Evolutionary conservation across 1,284 basidiomycete species (phyloP), one percentile per base, ranked within the genome.

Genomic region (Leccinum subrobustum): DNA sequence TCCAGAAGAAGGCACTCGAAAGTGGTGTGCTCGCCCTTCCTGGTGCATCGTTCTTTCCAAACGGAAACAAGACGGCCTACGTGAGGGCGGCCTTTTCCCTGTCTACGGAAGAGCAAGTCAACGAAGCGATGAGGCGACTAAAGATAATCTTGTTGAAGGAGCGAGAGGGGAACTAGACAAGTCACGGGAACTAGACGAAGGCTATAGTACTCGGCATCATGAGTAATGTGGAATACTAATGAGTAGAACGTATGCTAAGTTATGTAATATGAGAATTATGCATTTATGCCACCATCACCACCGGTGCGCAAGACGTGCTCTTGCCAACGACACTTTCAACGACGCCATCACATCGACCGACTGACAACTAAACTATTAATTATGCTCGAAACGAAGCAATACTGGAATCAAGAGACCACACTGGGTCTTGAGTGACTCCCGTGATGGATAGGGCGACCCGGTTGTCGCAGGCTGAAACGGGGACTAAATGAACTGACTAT

Each of bases 11-110:
- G 66, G 95, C 95, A 2, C 81, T 92, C 55, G 85, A 87, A 59
- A 86, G 86, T 56, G 93, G 93, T 23, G 92, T 98, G 3, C 83
- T 98, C 20, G 94, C 92, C 9, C 84, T 98, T 5, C 96, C 96
- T 0, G 94, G 94, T 1, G 84, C 83, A 2, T 80, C 83, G 4
- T 96, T 95, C 78, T 79, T 90, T 65, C 91, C 94, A 2, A 85
- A 82, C 57, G 86, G 85, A 11, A 76, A 81, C 37, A 84, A 81
- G 71, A 86, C 87, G 8, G 79, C 86, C 23, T 92, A 89, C 72
- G 88, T 96, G 27, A 83, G 93, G 29, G 89, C 91, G 20, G 83
- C 89, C 48, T 96, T 95, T 76, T 91, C 91, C 68, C 71, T 93
- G 58, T 78, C 88, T n/a, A 81, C 83, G 8, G 84, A 86, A 62